Evolutionary conservation across 371 early-diverging fungal genomes (phyloP).

Genomic region (Chytridiales sp.): DNA sequence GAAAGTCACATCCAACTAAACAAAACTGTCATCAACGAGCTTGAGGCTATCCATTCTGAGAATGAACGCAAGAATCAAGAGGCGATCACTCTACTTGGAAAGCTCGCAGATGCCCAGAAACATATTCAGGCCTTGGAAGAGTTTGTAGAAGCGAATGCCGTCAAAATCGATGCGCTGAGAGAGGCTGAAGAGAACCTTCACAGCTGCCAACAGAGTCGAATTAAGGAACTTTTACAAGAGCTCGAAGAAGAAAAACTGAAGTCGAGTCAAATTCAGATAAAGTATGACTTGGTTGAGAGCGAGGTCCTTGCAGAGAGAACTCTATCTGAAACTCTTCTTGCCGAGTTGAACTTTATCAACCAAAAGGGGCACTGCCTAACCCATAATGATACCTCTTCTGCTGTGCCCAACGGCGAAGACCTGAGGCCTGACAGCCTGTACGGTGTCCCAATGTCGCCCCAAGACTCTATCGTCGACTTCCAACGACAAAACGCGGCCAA

Average conservation of each 20-base stretch:
- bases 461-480: background rate
- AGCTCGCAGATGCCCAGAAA: background rate
- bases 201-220: background rate
- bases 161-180: background rate
- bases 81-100: background rate
- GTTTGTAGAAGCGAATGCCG: background rate
- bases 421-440: background rate
- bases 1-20: too few relatives aligned
- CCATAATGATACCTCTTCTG: slow-evolving; percentile 1
- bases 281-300: too few relatives aligned
- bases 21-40: too few relatives aligned
- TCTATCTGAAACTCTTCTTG: too few relatives aligned
- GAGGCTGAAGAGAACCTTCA: background rate
- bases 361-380: too few relatives aligned
- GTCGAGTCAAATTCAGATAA: too few relatives aligned
- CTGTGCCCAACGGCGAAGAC: background rate
- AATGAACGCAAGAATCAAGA: background rate
- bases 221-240: too few relatives aligned
- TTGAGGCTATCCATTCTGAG: too few relatives aligned
- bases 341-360: too few relatives aligned
- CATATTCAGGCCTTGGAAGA: background rate
- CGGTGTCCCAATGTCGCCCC: background rate
- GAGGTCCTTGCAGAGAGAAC: too few relatives aligned
- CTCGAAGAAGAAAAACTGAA: too few relatives aligned
- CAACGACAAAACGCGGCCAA: background rate